Base-by-base conservation (phyloP, 768 basidiomycete species). In the Pisolithus sp. region DNA sequence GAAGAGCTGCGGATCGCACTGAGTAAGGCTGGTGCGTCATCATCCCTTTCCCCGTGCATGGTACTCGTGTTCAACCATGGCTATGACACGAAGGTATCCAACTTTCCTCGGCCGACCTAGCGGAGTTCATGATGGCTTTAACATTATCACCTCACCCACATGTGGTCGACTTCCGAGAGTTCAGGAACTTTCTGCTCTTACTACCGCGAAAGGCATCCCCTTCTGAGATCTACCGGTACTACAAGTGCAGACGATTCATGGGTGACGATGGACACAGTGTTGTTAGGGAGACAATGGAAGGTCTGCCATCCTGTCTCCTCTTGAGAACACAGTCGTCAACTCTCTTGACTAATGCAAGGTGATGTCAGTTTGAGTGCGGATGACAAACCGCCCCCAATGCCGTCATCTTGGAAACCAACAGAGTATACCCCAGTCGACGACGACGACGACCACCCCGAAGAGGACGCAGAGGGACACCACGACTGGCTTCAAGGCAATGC, bases 251-350 rank as follows among this genome's bases (percentile, higher is more conserved):
- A 57, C 85, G 73, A 59, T 82, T 77, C 60, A 70, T 86, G 67
- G 82, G 81, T 24, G 80, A 84, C 61, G 91, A 91, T 62, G 87
- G 84, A 31, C 76, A 85, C 55, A 88, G 89, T 48, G 76, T 86
- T 38, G 85, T 84, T 34, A 79, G 89, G 60, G 82, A 92, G 39
- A 91, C 84, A 41, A 92, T 91, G 86, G 89, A 94, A 80, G 93
- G 94, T 85, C 59, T 53, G 73, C 48, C 17, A 41, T 50, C 49
- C 46, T 55, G 48, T 53, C 48, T 51, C 50, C 55, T 58, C n/a
- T 44, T 34, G 54, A 51, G 39, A 52, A 53, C 40, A 42, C 53
- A 58, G 46, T 39, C 50, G 57, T 58, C 52, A 58, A 57, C 46
- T 58, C 30, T 17, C 57, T 67, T 68, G 53, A 54, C 59, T 56